Base-by-base conservation (phyloP, 1,284 basidiomycete species). In the Abortiporus biennis region DNA sequence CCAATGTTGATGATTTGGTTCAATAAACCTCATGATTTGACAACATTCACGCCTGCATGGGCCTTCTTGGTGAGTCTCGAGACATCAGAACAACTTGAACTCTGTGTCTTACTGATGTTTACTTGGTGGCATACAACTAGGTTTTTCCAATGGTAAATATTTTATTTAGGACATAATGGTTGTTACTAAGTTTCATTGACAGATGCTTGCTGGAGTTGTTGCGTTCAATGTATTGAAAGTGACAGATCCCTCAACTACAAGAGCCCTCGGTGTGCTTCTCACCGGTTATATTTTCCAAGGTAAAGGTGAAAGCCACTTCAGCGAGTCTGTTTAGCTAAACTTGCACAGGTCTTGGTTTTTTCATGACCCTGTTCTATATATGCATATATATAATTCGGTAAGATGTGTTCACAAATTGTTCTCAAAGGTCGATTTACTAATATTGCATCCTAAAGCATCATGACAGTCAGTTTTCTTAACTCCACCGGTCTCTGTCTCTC, bases 311-410 rank as follows among this genome's bases (percentile, higher is more conserved):
- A n/a, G n/a, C n/a, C 25, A 6, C 6, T 39, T 25, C 6, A 29
- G n/a, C 5, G 6, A 19, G 8, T 39, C 20, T 15, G 17, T 9
- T 38, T 42, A 35, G 31, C 32, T n/a, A 35, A 38, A 43, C n/a
- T 36, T 36, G 20, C 13, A n/a, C n/a, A 69, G 68, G 69, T 2
- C 55, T 71, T 16, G 71, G 71, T 3, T 71, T 70, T 58, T 72
- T 73, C 58, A 68, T 74, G 64, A 72, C 70, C 6, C 67, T 71
- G 53, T 69, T 72, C 52, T 74, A 74, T 46, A 66, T 74, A 36
- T 69, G 68, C 54, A 72, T 74, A 37, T 74, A 73, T 47, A 62
- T 74, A 42, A 66, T 69, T 47, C 65, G 67, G 66, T 67, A 33
- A 17, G 65, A 56, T 19, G 15, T 24, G 13, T 23, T n/a, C 31